A percentile compares a stretch with the other conserved stretches of the same genome.
Conservation (phyloP, 2,329 filamentous ascomycete species). For the Cladophialophora immunda region DNA sequence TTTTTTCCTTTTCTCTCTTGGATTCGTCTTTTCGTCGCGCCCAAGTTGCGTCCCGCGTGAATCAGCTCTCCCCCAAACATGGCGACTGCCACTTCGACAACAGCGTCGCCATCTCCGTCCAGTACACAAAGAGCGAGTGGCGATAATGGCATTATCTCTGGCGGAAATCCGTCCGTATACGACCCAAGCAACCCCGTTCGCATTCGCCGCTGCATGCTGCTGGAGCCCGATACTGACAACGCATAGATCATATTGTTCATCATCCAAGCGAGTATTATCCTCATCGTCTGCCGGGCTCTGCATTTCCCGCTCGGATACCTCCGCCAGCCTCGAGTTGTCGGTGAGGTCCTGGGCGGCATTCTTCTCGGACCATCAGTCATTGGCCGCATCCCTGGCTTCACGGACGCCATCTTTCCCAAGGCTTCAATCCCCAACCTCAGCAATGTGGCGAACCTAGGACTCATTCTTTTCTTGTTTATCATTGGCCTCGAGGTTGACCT, state of each 20-base stretch:
- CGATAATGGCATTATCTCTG: too few relatives aligned
- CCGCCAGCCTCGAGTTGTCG: conserved; percentile 82
- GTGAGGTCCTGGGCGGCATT: conserved; percentile 83
- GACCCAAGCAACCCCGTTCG: too few relatives aligned
- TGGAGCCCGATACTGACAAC: too few relatives aligned
- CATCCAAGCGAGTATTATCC: conserved; percentile 76
- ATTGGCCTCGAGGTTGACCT: conserved; percentile 89
- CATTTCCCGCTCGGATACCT: conserved; percentile 80
- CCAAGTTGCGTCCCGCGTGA: too few relatives aligned
- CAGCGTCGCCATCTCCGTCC: too few relatives aligned
- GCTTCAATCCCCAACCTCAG: conserved; percentile 77
- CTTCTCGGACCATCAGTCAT: conserved; percentile 86
- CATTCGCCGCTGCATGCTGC: too few relatives aligned
- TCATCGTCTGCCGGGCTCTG: conserved; percentile 76
- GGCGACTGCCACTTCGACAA: too few relatives aligned
- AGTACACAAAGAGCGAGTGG: too few relatives aligned
- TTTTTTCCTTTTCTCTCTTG: too few relatives aligned
- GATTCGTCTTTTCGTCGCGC: too few relatives aligned
- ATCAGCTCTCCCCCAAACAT: too few relatives aligned
- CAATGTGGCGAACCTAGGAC: conserved; percentile 81
- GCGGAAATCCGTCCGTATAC: too few relatives aligned
- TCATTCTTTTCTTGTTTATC: conserved; percentile 86
- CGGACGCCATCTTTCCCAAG: conserved; percentile 76
- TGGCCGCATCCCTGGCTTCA: conserved; percentile 84
- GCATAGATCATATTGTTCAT: conserved; percentile 80